Evolutionary conservation across 1,139 yeast species (phyloP).

Genomic region (Hemisphaericaspora subhashii): DNA sequence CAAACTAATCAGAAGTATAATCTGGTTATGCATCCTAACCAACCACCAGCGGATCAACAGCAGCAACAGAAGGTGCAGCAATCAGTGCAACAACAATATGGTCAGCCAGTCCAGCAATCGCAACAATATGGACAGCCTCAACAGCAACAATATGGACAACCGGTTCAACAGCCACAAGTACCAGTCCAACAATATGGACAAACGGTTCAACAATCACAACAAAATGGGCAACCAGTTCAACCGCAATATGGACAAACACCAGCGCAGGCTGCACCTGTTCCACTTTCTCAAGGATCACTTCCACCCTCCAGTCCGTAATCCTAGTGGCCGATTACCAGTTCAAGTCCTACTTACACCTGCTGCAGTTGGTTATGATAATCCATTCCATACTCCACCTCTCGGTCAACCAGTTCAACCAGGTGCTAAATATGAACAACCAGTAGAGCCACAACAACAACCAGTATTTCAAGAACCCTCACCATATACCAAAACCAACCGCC

Average conservation of each 20-base stretch:
- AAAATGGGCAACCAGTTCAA: background rate
- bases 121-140: constrained; percentile 6
- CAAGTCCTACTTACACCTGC: constrained; percentile 7
- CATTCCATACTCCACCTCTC: constrained; percentile 7
- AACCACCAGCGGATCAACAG: constrained; percentile 7
- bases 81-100: constrained; percentile 7
- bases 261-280: constrained; percentile 2
- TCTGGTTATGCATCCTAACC: constrained; percentile 7
- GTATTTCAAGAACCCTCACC: background rate
- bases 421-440: background rate
- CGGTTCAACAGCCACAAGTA: constrained; percentile 2
- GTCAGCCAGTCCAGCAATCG: constrained; percentile 9
- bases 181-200: constrained; percentile 5
- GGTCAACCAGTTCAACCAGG: constrained; percentile 1
- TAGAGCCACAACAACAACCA: constrained; percentile 2
- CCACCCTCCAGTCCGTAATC: constrained; percentile 4
- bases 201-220: constrained; percentile 4
- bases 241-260: constrained; percentile 4
- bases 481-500: constrained; percentile 27
- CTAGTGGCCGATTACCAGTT: constrained; percentile 7
- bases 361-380: constrained; percentile 5
- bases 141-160: constrained; percentile 8
- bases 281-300: constrained; percentile 9
- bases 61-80: constrained; percentile 4
- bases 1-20: constrained; percentile 11